A percentile compares a stretch with the other conserved stretches of the same genome.
These are phyloP conservation scores for Rubia peregrina DNA, from an alignment of 305 asterid genomes.

Conservation along the genomic window DNA sequence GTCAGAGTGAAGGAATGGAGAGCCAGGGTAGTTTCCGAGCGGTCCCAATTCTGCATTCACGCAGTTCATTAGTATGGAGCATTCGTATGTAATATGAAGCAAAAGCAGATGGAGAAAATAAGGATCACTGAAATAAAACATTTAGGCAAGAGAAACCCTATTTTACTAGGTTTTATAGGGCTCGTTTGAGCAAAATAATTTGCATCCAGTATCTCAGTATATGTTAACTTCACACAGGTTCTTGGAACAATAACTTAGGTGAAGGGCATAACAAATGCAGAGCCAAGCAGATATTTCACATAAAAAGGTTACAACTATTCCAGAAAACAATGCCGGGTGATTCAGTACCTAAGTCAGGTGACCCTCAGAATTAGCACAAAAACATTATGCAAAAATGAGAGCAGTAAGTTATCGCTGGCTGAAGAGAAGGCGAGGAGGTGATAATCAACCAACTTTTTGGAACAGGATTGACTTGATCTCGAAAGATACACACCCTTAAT, in stretches of 20 bases:
- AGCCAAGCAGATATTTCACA: background rate
- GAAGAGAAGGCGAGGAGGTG: background rate
- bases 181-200: background rate
- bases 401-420: background rate
- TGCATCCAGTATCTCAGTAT: background rate
- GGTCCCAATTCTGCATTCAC: slow-evolving; percentile 80
- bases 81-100: background rate
- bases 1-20: slow-evolving; percentile 89
- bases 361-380: background rate
- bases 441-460: background rate
- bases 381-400: background rate
- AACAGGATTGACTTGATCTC: background rate
- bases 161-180: background rate
- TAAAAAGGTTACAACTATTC: background rate
- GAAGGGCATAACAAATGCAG: background rate
- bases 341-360: background rate
- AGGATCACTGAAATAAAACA: background rate
- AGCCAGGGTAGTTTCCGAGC: slow-evolving; percentile 89
- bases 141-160: background rate
- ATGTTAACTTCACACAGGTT: background rate
- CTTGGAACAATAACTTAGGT: background rate
- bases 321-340: background rate
- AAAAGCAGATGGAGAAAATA: background rate
- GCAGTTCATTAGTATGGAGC: background rate
- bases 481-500: background rate